Base-by-base conservation (phyloP, 2,329 filamentous ascomycete species). In the Allantophomopsis cytisporea region DNA sequence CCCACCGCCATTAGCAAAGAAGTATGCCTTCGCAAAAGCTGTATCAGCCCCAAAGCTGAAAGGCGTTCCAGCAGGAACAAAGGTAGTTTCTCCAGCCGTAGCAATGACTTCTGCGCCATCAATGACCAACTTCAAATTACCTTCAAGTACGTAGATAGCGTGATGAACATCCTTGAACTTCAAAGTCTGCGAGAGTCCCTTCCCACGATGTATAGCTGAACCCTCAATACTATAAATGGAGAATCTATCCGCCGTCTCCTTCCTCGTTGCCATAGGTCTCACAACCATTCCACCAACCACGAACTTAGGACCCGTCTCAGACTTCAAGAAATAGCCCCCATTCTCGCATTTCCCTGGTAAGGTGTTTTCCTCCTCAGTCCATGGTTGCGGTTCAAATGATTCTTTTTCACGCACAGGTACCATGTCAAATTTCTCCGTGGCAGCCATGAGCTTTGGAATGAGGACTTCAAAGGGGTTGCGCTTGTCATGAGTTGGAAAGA, bases 401-500 rank as follows among this genome's bases (percentile, higher is more conserved):
- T 28, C 5, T 8, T 28, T 28, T 38, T 71, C 58, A 4, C 63
- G 62, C 36, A 61, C 60, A 38, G 71, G 71, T 2, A 72, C 57
- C 39, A 76, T 69, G 45, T 76, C 72, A 48, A 69, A 75, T 12
- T 65, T 59, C 33, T 70, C 67, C 8, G 65, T 65, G 7, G 71
- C 72, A 1, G 66, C 64, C 58, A 71, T 72, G 20, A 76, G 57
- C 50, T 71, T 73, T 13, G 68, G 68, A 17, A 74, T 64, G 23
- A 75, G 49, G 0, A 68, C 53, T 17, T 64, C 58, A 35, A 62
- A 63, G 2, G 71, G 54, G 45, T 72, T 65, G 1, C 71, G 64
- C n/a, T 63, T 48, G 48, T 76, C 71, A 30, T 57, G 52, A 38
- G 71, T 64, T 1, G 71, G 71, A 13, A 69, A 61, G 14, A 73